phyloP scores from a whole-genome alignment of 441 rosid species.

The Melastoma candidum region DNA sequence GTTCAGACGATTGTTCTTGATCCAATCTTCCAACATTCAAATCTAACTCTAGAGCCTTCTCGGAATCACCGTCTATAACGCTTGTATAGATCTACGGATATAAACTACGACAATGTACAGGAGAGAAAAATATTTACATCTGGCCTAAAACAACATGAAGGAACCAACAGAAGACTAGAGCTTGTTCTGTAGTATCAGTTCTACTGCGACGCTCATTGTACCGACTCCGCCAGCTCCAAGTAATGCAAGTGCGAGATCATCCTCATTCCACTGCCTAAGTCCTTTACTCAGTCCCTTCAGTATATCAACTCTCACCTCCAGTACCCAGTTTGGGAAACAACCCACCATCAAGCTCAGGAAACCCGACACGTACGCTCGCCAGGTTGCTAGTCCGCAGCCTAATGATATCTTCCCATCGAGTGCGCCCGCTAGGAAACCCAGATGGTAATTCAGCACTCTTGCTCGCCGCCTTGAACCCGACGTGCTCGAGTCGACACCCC shows the following conservation, averaged over 20 bases:
- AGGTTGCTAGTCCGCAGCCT: slow-evolving; percentile 50
- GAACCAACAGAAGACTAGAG: neutral
- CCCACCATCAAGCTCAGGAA: slow-evolving; percentile 55
- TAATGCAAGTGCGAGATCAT: slow-evolving; percentile 51
- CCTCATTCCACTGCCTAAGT: slow-evolving; percentile 55
- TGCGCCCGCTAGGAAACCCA: slow-evolving; percentile 58
- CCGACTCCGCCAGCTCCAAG: slow-evolving; percentile 48
- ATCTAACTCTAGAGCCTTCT: no score
- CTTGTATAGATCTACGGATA: no score
- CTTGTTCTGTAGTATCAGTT: slow-evolving; percentile 33
- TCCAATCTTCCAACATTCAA: no score
- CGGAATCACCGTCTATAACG: no score
- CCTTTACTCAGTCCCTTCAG: slow-evolving; percentile 55
- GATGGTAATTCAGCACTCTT: slow-evolving; percentile 41
- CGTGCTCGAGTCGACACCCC: slow-evolving; percentile 59
- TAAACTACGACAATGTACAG: no score
- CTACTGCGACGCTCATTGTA: slow-evolving; percentile 50
- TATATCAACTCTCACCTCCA: slow-evolving; percentile 47
- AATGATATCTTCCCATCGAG: slow-evolving; percentile 60
- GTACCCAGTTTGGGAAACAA: slow-evolving; percentile 58
- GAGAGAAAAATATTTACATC: no score
- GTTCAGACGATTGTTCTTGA: no score
- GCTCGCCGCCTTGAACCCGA: slow-evolving; percentile 56
- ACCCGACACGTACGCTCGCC: slow-evolving; percentile 56
- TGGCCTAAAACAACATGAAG: no score